phyloP scores from a whole-genome alignment of 2,329 filamentous ascomycete species.

The Exutisphaerella laricina region DNA sequence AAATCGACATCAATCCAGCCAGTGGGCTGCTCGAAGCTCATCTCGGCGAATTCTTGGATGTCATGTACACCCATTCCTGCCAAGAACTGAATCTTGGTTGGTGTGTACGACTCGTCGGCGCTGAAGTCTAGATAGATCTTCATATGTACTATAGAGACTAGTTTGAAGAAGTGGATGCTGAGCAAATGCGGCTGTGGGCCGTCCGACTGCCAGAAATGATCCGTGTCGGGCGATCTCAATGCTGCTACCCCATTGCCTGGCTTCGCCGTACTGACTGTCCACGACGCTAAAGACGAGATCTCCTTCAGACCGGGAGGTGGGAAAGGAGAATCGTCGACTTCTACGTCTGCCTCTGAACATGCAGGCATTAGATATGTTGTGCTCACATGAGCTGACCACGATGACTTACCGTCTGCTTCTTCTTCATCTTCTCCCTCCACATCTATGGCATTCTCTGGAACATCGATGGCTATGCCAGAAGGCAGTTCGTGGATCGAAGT shows the following conservation, averaged over 20 bases:
- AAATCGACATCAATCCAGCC: conserved; percentile 89
- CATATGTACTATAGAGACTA: conserved; percentile 70
- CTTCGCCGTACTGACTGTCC: conserved; percentile 77
- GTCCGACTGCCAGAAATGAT: conserved; percentile 79
- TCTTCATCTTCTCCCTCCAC: conserved; percentile 28
- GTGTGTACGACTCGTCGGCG: conserved; percentile 92
- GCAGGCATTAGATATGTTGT: not conserved
- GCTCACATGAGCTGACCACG: not conserved
- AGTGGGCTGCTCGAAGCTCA: conserved; percentile 70
- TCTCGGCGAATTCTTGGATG: conserved; percentile 77
- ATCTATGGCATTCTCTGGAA: conserved; percentile 8
- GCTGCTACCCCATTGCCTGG: conserved; percentile 73
- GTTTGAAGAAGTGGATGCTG: conserved; percentile 80
- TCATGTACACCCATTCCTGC: conserved; percentile 90
- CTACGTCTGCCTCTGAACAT: conserved; percentile 11
- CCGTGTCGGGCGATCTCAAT: conserved; percentile 66
- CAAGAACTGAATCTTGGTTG: conserved; percentile 82
- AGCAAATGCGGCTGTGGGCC: conserved; percentile 77
- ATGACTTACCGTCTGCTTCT: conserved; percentile 26
- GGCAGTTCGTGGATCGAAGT: conserved; percentile 15
- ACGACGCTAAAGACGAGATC: conserved; percentile 76
- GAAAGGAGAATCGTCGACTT: conserved; percentile 39
- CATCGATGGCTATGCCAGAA: conserved; percentile 5
- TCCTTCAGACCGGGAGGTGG: conserved; percentile 59
- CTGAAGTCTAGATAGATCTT: conserved; percentile 87